These are phyloP conservation scores for Jaltomata sinuosa DNA, from an alignment of 257 asterid species.

Conservation along the genomic window DNA sequence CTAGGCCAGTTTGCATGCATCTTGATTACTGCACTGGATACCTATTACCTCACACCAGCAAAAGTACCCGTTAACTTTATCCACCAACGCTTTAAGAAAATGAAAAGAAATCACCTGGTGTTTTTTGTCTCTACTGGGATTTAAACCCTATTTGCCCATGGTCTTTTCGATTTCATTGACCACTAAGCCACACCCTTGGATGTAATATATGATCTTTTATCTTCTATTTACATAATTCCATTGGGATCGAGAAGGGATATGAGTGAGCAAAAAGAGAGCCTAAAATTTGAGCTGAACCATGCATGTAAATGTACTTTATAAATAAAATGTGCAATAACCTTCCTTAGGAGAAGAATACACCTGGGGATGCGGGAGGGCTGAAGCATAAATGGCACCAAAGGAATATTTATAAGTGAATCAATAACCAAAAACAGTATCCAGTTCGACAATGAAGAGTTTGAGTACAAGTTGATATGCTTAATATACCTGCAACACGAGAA, in stretches of 20 bases:
- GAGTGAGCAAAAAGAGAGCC: not conserved
- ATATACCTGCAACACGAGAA: conserved; percentile 71
- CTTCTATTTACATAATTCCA: not conserved
- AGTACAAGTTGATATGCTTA: not conserved
- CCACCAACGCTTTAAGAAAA: not conserved
- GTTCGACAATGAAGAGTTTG: not conserved
- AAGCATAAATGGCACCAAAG: not conserved
- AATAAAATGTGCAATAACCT: not conserved
- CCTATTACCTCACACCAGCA: not conserved
- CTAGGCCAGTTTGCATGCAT: not conserved
- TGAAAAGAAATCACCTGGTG: not conserved
- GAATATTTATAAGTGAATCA: not conserved
- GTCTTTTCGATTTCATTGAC: not conserved
- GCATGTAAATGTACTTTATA: not conserved
- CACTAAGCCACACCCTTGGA: not conserved
- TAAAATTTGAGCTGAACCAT: not conserved
- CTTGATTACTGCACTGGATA: not conserved
- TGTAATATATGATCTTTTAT: not conserved
- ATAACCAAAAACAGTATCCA: not conserved
- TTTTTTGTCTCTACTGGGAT: not conserved
- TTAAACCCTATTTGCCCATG: not conserved
- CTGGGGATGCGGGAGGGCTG: not conserved
- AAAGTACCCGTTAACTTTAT: not conserved
- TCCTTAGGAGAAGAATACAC: not conserved
- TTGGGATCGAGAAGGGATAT: not conserved